phyloP scores from a whole-genome alignment of 179 eudicot species.

The Spergularia azorica region DNA sequence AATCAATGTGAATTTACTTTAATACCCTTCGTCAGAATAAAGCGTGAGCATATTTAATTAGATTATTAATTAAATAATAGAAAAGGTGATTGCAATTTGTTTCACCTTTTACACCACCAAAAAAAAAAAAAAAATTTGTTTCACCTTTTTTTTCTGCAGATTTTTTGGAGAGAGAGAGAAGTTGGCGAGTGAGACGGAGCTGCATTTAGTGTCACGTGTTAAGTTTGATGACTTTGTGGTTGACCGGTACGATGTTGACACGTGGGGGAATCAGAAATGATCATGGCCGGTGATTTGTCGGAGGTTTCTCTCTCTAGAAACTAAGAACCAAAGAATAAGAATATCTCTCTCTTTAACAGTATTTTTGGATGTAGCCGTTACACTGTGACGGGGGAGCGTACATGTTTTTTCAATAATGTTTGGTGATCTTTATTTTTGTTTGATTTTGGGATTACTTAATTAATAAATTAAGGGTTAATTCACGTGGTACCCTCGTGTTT shows the following conservation, averaged over 20 bases:
- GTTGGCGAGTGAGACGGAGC: conserved; percentile 39
- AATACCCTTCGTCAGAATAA: background rate
- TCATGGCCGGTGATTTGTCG: background rate
- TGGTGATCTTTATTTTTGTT: conserved; percentile 15
- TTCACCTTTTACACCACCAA: background rate
- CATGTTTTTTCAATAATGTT: conserved; percentile 8
- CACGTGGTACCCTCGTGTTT: too few relatives aligned
- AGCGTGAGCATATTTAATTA: background rate
- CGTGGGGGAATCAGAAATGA: conserved; percentile 9
- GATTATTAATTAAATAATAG: background rate
- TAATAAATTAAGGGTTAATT: too few relatives aligned
- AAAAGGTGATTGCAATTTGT: background rate
- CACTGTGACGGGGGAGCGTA: background rate
- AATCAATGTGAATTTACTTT: background rate
- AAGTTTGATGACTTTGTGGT: background rate
- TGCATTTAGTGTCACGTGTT: conserved; percentile 42
- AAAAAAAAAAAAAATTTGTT: too few relatives aligned
- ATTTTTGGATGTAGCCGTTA: conserved; percentile 32
- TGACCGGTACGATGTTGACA: conserved; percentile 3
- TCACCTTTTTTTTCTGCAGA: background rate
- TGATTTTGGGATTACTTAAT: background rate
- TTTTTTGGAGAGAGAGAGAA: background rate
- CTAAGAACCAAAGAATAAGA: too few relatives aligned
- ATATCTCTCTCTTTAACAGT: too few relatives aligned
- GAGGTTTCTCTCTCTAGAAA: background rate